These are phyloP conservation scores for Schwanniomyces polymorphus DNA, from an alignment of 805 yeast species.

Conservation along the genomic window DNA sequence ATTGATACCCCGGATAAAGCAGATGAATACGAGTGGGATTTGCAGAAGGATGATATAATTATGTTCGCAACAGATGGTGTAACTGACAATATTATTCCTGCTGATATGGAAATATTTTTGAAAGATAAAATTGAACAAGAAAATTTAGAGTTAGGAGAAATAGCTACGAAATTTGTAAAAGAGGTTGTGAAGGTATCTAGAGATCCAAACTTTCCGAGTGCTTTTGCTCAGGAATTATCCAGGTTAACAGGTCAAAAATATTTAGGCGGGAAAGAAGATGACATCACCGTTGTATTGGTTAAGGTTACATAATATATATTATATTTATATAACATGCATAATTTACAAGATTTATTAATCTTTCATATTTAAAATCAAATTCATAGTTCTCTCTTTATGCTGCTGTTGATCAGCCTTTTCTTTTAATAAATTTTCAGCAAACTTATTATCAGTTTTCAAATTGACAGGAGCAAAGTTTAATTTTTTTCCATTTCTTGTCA, in stretches of 20 bases:
- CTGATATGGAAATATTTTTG: constrained; percentile 70
- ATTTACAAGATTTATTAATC: constrained; percentile 2
- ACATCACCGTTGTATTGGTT: constrained; percentile 79
- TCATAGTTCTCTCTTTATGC: constrained; percentile 59
- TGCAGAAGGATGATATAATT: constrained; percentile 71
- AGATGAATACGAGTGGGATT: constrained; percentile 63
- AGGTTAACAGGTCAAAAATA: constrained; percentile 66
- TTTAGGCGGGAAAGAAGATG: constrained; percentile 95
- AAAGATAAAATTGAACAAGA: constrained; percentile 48
- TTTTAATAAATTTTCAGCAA: constrained; percentile 52
- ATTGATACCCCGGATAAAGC: constrained; percentile 71
- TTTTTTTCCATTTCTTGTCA: constrained; percentile 55
- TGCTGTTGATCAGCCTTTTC: constrained; percentile 50
- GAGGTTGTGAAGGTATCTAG: constrained; percentile 69
- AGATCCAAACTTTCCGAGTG: constrained; percentile 76
- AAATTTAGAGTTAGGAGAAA: constrained; percentile 38
- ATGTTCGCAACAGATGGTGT: constrained; percentile 93
- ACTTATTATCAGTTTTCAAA: constrained; percentile 54
- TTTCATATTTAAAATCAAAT: constrained; percentile 49
- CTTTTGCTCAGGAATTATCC: constrained; percentile 78
- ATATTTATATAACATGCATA: constrained; percentile 2
- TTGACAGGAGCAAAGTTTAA: constrained; percentile 41
- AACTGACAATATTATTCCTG: constrained; percentile 75
- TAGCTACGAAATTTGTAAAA: constrained; percentile 58
- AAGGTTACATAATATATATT: constrained; percentile 42